Evolutionary conservation across 208 protist species (phyloP).

Genomic region (Trypanosoma lewisi): DNA sequence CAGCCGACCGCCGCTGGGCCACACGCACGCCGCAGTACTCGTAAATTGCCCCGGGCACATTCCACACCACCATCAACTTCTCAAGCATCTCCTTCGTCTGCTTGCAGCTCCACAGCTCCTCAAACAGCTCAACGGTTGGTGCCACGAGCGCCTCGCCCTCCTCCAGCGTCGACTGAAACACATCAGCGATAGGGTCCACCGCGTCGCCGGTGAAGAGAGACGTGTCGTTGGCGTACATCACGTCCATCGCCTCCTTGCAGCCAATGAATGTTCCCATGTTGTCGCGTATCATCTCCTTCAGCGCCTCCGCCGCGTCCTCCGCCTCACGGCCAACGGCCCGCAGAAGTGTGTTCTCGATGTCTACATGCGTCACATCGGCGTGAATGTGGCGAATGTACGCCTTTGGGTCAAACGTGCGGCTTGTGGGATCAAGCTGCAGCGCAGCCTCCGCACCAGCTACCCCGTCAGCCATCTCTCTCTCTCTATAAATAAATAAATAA

Average conservation of each 20-base stretch:
- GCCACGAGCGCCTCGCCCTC: slow-evolving; percentile 54
- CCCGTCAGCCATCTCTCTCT: not conserved
- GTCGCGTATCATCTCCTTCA: slow-evolving; percentile 82
- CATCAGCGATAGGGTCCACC: slow-evolving; percentile 53
- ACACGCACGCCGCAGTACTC: slow-evolving; percentile 68
- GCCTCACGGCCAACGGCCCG: slow-evolving; percentile 35
- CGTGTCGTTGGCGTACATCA: slow-evolving; percentile 66
- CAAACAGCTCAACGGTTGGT: slow-evolving; percentile 59
- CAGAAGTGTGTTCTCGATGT: slow-evolving; percentile 52
- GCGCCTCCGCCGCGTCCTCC: slow-evolving; percentile 41
- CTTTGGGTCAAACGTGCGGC: slow-evolving; percentile 68
- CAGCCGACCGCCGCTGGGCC: slow-evolving; percentile 17
- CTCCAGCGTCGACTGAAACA: slow-evolving; percentile 42
- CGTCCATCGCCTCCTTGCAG: slow-evolving; percentile 78
- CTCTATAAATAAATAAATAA: not conserved
- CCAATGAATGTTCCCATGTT: slow-evolving; percentile 84
- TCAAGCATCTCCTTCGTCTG: slow-evolving; percentile 63
- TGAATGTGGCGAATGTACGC: slow-evolving; percentile 57
- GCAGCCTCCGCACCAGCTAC: not conserved
- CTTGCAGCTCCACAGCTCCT: slow-evolving; percentile 42
- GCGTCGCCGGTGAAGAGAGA: slow-evolving; percentile 82
- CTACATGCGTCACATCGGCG: slow-evolving; percentile 37
- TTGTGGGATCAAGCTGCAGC: slow-evolving; percentile 58
- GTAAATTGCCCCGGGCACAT: slow-evolving; percentile 76
- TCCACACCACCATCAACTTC: slow-evolving; percentile 70